Evolutionary conservation across 306 rosid genomes (phyloP).

Genomic region (Medicago truncatula): MtrunA17r5.0-ANR NC_053044.1:34857501-34858000

Average conservation of each 20-base stretch:
- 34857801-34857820: slow-evolving; percentile 36
- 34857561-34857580: slow-evolving; percentile 96
- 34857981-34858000: slow-evolving; percentile 29
- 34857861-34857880: slow-evolving; percentile 93
- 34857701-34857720: slow-evolving; percentile 81
- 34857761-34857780: slow-evolving; percentile 34
- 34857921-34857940: slow-evolving; percentile 89
- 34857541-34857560: slow-evolving; percentile 95
- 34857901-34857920: slow-evolving; percentile 95
- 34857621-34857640: slow-evolving; percentile 42
- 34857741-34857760: slow-evolving; percentile 51
- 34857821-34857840: slow-evolving; percentile 84
- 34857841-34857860: slow-evolving; percentile 84
- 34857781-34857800: slow-evolving; percentile 14
- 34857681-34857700: slow-evolving; percentile 61
- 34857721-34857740: slow-evolving; percentile 82
- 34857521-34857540: slow-evolving; percentile 93
- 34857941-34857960: slow-evolving; percentile 28
- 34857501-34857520: slow-evolving; percentile 82
- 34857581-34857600: slow-evolving; percentile 95
- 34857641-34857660: slow-evolving; percentile 5
- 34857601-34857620: slow-evolving; percentile 49
- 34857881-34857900: slow-evolving; percentile 95
- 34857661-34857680: slow-evolving; percentile 36
- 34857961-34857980: slow-evolving; percentile 21